phyloP scores from a whole-genome alignment of 495 filamentous ascomycete species.

The Cercophora sp. region DNA sequence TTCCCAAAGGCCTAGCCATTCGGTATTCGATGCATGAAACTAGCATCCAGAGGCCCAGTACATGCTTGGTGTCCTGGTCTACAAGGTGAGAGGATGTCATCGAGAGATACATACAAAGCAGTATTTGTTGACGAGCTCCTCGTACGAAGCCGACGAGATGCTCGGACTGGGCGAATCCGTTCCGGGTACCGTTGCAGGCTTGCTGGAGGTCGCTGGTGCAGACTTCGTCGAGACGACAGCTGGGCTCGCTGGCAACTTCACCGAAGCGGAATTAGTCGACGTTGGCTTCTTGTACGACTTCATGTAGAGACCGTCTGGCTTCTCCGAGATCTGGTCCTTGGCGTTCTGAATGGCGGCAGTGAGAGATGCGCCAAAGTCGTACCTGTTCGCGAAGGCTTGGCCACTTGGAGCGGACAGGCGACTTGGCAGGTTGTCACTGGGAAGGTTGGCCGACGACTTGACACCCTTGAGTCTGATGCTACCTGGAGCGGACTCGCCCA shows the following conservation, averaged over 20 bases:
- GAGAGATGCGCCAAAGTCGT: constrained; percentile 88
- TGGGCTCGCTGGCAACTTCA: constrained; percentile 9
- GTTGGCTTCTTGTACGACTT: constrained; percentile 38
- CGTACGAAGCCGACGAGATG: constrained; percentile 79
- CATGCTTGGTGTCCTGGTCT: too few relatives aligned
- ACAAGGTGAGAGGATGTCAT: constrained; percentile 15
- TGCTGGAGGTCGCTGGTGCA: constrained; percentile 7
- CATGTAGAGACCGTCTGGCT: constrained; percentile 50
- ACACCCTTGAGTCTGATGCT: constrained; percentile 49
- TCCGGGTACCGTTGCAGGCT: constrained; percentile 20
- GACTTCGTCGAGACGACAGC: constrained; percentile 14
- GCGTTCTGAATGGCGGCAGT: constrained; percentile 70
- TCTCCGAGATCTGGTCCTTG: constrained; percentile 49
- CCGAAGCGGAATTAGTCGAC: constrained; percentile 13
- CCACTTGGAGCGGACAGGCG: constrained; percentile 53
- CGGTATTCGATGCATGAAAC: too few relatives aligned
- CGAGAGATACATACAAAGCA: constrained; percentile 83
- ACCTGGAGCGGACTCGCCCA: constrained; percentile 45
- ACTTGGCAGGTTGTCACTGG: constrained; percentile 46
- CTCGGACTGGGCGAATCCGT: constrained; percentile 38
- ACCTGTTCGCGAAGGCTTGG: constrained; percentile 83
- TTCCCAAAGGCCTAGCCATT: too few relatives aligned
- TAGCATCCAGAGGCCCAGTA: too few relatives aligned
- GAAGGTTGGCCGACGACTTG: constrained; percentile 44
- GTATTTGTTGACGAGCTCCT: constrained; percentile 94